A percentile compares a stretch with the other conserved stretches of the same genome.
Evolutionary conservation across 2,329 filamentous ascomycete species (phyloP).

Genomic region (Ascochyta clinopodiicola): DNA sequence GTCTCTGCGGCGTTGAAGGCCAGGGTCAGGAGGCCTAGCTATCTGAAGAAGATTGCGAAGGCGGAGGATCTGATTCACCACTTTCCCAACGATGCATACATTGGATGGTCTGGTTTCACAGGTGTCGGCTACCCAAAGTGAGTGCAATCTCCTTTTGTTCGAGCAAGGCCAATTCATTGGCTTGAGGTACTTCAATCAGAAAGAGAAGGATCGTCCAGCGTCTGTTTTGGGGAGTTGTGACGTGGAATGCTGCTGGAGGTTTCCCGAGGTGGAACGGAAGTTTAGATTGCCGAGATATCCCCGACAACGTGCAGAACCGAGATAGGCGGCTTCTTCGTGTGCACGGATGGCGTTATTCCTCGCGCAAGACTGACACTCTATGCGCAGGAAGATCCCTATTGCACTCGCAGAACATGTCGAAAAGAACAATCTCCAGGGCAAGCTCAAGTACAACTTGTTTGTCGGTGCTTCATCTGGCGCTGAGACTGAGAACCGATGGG

Average conservation of each 20-base stretch:
- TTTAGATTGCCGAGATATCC: slow-evolving; percentile 33
- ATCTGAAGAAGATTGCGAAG: slow-evolving; percentile 79
- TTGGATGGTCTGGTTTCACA: slow-evolving; percentile 92
- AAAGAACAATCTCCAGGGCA: slow-evolving; percentile 80
- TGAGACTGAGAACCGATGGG: slow-evolving; percentile 92
- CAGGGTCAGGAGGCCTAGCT: slow-evolving; percentile 75
- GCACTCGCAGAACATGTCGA: slow-evolving; percentile 89
- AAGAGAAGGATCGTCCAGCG: not conserved
- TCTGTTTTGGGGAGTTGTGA: slow-evolving; percentile 12
- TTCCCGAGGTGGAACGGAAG: slow-evolving; percentile 40
- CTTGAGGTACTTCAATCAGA: not conserved
- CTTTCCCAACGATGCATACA: slow-evolving; percentile 84
- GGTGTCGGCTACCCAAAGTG: slow-evolving; percentile 89
- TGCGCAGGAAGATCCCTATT: slow-evolving; percentile 75
- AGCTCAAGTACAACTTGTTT: slow-evolving; percentile 86
- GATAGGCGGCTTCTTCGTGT: not conserved
- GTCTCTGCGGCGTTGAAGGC: slow-evolving; percentile 78
- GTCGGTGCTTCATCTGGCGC: slow-evolving; percentile 89
- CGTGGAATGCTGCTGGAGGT: slow-evolving; percentile 14
- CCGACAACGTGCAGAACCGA: not conserved
- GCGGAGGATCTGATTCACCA: slow-evolving; percentile 80
- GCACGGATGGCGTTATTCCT: not conserved
- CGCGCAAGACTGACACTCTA: not conserved
- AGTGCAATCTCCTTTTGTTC: slow-evolving; percentile 37
- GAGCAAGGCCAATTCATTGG: not conserved